Evolutionary conservation across 805 yeast species (phyloP), one percentile per base, ranked within the genome.

Genomic region (Yamadazyma tumulicola): DNA sequence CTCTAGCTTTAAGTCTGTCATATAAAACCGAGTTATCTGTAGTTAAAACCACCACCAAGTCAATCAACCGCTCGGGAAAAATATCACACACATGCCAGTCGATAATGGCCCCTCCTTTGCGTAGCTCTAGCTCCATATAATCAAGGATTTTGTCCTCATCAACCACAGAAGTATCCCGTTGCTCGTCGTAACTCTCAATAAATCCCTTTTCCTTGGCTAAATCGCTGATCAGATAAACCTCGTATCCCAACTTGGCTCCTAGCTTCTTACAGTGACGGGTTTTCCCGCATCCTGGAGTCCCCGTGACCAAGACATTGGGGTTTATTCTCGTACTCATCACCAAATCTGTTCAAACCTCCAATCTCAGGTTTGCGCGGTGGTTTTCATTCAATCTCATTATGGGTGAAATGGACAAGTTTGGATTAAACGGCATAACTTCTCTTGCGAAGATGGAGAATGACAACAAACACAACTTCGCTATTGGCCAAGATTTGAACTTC

Each of bases 21-120:
- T 72, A 83, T 17, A 93, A 71, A 1, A 67, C 58, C 11, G 79
- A 62, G 50, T 85, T 87, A 51, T 85, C 83, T 29, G 95, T 80
- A 45, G 89, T 71, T 37, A 93, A 68, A 1, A 93, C 98, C 25
- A 88, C 83, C 5, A 93, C 97, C 42, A 93, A 69, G 58, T 93
- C 99, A 33, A 93, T 85, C 55, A 87, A 74, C 47, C 94, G 67
- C 54, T 88, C 97, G 1, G 97, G 97, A 54, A 93, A 91, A 14
- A 86, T 76, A 52, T 93, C 98, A 61, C 95, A 87, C 29, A 91
- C 93, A 56, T 93, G 99, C 98, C 98, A 93, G 59, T 93, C 99
- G 9, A 93, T 71, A 6, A 93, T 67, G n/a, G 73, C 69, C 1
- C 94, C 95, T n/a, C 99, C 99, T 43, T 77, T 67, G 34, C 81